A percentile compares a stretch with the other conserved stretches of the same genome.
These are phyloP conservation scores for Pleodorina starrii DNA, from an alignment of 139 green algal genomes.

Conservation along the genomic window DNA sequence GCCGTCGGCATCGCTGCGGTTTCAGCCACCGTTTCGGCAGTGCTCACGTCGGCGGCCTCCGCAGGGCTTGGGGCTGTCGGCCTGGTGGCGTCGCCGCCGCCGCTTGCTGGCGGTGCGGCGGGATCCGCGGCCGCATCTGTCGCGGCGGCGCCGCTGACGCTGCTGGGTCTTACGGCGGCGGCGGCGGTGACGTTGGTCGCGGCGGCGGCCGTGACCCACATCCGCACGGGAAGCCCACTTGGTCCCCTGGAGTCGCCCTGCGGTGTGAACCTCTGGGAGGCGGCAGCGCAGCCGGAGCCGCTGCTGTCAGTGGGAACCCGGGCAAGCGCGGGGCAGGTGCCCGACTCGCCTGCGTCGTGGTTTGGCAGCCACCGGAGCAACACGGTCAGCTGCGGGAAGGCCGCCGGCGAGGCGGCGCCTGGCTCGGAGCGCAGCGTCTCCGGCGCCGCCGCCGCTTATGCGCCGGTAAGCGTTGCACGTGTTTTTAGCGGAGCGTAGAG, in stretches of 20 bases:
- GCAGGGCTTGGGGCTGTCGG: not conserved
- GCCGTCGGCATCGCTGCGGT: not conserved
- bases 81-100: not conserved
- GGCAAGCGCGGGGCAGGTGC: too few species aligned
- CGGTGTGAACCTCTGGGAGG: not conserved
- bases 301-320: too few species aligned
- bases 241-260: not conserved
- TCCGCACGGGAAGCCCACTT: not conserved
- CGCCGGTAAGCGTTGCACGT: too few species aligned
- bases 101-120: not conserved
- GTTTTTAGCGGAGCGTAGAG: too few species aligned
- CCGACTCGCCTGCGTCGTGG: not conserved
- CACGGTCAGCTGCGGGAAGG: too few species aligned
- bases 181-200: conserved; percentile 13
- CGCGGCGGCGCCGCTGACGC: not conserved
- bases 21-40: conserved; percentile 7
- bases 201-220: conserved; percentile 12
- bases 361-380: not conserved
- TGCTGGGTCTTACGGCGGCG: not conserved
- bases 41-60: conserved; percentile 25
- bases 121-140: not conserved
- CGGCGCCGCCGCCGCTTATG: too few species aligned
- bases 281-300: not conserved
- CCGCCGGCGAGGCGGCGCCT: too few species aligned
- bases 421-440: too few species aligned